Evolutionary conservation across 805 yeast genomes (phyloP).

Genomic region (Suhomyces xylopsoci): DNA sequence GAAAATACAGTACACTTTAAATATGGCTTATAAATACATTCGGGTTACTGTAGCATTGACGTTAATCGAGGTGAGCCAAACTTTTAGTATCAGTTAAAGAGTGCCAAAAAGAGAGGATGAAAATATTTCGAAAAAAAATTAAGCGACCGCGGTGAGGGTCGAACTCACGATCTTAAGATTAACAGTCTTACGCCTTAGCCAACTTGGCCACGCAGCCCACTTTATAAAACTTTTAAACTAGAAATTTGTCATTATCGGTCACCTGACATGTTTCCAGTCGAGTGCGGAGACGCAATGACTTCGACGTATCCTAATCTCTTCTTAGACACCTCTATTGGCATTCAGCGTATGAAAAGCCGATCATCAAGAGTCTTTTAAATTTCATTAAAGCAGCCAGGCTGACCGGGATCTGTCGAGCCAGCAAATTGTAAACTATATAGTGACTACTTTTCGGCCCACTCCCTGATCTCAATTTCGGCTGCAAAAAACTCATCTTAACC

Average conservation of each 20-base stretch:
- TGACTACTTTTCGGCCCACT: background rate
- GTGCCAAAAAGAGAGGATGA: background rate
- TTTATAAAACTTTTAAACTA: background rate
- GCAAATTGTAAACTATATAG: too few species aligned
- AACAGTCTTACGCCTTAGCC: slow-evolving; percentile 9
- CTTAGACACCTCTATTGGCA: too few species aligned
- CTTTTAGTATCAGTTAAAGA: background rate
- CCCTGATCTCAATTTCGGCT: background rate
- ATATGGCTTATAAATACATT: background rate
- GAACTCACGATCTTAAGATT: slow-evolving; percentile 8
- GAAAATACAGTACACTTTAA: background rate
- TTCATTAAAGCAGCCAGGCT: too few species aligned
- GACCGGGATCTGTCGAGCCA: too few species aligned
- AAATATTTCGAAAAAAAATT: background rate
- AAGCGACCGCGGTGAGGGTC: slow-evolving; percentile 8
- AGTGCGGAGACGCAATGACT: too few species aligned
- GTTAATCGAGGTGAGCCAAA: background rate
- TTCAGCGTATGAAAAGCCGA: too few species aligned
- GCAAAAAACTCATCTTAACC: background rate
- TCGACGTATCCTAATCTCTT: too few species aligned
- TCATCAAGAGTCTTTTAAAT: too few species aligned
- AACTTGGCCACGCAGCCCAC: slow-evolving; percentile 7
- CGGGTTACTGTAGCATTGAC: background rate
- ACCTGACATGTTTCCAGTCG: too few species aligned
- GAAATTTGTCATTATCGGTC: background rate